These are phyloP conservation scores for Phytophthora colocasiae DNA, from an alignment of 352 stramenopile species.

Conservation along the genomic window DNA sequence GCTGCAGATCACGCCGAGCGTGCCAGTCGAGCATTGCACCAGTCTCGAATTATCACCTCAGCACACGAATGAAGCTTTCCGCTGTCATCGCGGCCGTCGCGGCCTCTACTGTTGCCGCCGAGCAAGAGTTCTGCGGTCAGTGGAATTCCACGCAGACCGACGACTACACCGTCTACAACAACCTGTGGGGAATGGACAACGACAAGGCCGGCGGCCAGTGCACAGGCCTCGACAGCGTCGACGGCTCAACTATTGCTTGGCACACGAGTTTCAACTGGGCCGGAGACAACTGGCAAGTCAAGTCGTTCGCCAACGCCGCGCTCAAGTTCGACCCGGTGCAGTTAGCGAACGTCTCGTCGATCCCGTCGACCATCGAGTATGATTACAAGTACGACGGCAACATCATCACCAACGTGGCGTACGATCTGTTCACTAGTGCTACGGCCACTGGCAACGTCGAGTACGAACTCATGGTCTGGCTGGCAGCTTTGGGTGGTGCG, in stretches of 20 bases:
- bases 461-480: slow-evolving; percentile 52
- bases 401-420: slow-evolving; percentile 44
- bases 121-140: slow-evolving; percentile 32
- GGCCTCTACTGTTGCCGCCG: not conserved
- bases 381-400: slow-evolving; percentile 38
- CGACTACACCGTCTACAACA: slow-evolving; percentile 49
- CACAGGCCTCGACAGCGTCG: slow-evolving; percentile 36
- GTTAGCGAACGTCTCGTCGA: slow-evolving; percentile 40
- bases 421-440: slow-evolving; percentile 44
- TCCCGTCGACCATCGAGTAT: slow-evolving; percentile 44
- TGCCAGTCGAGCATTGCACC: no score
- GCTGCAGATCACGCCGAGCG: not conserved
- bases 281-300: slow-evolving; percentile 39
- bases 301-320: slow-evolving; percentile 31
- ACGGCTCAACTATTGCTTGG: slow-evolving; percentile 41
- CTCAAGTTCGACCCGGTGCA: slow-evolving; percentile 36
- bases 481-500: slow-evolving; percentile 33
- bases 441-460: slow-evolving; percentile 23
- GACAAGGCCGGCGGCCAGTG: slow-evolving; percentile 40
- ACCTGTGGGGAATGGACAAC: slow-evolving; percentile 39
- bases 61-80: slow-evolving; percentile 21
- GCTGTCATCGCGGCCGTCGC: not conserved
- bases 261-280: slow-evolving; percentile 49
- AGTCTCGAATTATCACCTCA: slow-evolving; percentile 11
- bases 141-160: slow-evolving; percentile 29